phyloP scores from a whole-genome alignment of 352 stramenopile species.

The Globisporangium paddicum region DNA sequence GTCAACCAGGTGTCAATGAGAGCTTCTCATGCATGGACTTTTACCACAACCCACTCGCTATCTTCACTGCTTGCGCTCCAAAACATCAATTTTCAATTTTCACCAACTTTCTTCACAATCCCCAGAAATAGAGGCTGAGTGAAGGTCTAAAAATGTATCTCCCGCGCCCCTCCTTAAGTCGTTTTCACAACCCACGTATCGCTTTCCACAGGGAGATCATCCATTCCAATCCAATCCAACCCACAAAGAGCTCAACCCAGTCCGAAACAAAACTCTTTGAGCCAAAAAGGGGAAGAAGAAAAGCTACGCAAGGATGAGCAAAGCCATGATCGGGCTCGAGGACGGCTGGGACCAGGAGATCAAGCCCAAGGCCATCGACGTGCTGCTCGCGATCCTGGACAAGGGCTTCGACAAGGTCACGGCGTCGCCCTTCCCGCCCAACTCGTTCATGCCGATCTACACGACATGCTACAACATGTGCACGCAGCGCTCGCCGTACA shows the following conservation, averaged over 20 bases:
- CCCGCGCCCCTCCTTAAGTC: not conserved
- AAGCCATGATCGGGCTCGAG: conserved; percentile 82
- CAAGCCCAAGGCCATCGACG: conserved; percentile 86
- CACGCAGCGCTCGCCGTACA: conserved; percentile 98
- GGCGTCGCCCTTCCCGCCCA: conserved; percentile 76
- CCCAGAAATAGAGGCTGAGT: conserved; percentile 4
- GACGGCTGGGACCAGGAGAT: conserved; percentile 87
- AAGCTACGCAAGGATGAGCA: conserved; percentile 43
- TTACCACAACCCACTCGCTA: no score
- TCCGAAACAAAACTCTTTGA: not conserved
- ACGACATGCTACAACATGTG: conserved; percentile 99
- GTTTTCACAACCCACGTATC: not conserved
- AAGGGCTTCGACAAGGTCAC: conserved; percentile 82
- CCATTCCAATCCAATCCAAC: not conserved
- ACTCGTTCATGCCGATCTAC: conserved; percentile 89
- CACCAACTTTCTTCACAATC: no score
- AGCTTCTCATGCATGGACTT: no score
- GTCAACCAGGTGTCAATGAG: no score
- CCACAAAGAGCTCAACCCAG: not conserved
- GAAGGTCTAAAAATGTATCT: conserved; percentile 10
- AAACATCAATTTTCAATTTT: no score
- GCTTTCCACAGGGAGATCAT: not conserved
- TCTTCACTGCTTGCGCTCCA: no score
- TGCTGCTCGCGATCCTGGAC: conserved; percentile 83
- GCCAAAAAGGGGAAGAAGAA: not conserved